phyloP scores from a whole-genome alignment of 1,139 yeast species.

The Lizanozyma gosingica region DNA sequence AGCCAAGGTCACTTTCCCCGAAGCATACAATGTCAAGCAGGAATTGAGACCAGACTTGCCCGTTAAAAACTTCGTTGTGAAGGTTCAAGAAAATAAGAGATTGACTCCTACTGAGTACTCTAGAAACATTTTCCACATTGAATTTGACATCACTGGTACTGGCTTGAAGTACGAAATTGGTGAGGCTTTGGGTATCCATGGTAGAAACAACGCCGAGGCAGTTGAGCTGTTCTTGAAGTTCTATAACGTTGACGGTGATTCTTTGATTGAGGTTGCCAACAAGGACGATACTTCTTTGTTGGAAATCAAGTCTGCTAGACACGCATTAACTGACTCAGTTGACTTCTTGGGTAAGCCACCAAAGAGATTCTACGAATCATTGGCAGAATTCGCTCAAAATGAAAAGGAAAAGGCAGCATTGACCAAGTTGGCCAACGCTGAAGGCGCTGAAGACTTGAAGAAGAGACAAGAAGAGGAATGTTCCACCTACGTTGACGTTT shows the following conservation, averaged over 20 bases:
- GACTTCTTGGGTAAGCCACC: constrained; percentile 95
- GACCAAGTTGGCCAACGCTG: constrained; percentile 59
- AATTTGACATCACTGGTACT: constrained; percentile 85
- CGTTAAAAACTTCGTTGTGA: constrained; percentile 74
- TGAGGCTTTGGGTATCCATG: constrained; percentile 95
- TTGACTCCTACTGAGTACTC: constrained; percentile 89
- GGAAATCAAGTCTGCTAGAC: constrained; percentile 78
- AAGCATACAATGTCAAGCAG: constrained; percentile 52
- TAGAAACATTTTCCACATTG: constrained; percentile 94
- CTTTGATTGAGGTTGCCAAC: constrained; percentile 62
- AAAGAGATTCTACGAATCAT: constrained; percentile 82
- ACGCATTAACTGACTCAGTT: constrained; percentile 66
- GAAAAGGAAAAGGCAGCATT: constrained; percentile 56
- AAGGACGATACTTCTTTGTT: constrained; percentile 48
- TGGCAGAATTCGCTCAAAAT: constrained; percentile 67
- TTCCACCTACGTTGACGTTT: constrained; percentile 72
- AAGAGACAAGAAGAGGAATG: constrained; percentile 79
- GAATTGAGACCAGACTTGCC: constrained; percentile 87
- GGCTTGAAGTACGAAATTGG: constrained; percentile 90
- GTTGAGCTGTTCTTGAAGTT: constrained; percentile 62
- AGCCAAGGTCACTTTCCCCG: constrained; percentile 68
- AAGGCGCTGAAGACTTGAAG: constrained; percentile 83
- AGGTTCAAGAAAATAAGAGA: constrained; percentile 85
- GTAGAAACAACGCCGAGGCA: constrained; percentile 60
- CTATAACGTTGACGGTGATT: constrained; percentile 66